phyloP scores from a whole-genome alignment of 345 rosid species.

The Rhizophora apiculata region DNA sequence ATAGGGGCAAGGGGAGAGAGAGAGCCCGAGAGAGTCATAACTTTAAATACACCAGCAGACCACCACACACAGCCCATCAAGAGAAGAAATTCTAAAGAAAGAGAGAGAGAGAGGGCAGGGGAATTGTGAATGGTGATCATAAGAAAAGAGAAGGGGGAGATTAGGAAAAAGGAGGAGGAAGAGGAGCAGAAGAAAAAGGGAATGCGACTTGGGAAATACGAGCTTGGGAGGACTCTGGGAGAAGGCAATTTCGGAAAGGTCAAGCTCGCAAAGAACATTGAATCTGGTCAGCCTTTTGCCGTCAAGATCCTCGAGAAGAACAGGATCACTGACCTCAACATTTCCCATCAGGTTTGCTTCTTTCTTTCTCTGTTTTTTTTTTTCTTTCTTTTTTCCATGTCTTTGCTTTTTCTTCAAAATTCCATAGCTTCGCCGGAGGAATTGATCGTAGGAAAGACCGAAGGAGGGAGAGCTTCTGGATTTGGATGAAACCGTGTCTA shows the following conservation, averaged over 20 bases:
- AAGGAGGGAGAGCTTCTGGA: no score
- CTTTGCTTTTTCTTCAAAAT: no score
- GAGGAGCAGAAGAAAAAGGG: slow-evolving; percentile 34
- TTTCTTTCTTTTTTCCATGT: background rate
- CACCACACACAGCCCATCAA: no score
- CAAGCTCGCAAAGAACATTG: slow-evolving; percentile 58
- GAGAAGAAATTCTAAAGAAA: no score
- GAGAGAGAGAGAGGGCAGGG: background rate
- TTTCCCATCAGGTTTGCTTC: slow-evolving; percentile 63
- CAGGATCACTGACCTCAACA: slow-evolving; percentile 60
- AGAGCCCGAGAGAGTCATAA: no score
- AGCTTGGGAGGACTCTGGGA: slow-evolving; percentile 83
- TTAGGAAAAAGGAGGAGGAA: background rate
- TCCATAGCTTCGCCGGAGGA: background rate
- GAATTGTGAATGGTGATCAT: slow-evolving; percentile 18
- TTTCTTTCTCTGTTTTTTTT: background rate
- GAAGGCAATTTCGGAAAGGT: slow-evolving; percentile 96
- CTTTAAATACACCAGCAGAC: no score
- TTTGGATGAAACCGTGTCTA: no score
- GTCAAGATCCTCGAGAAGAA: slow-evolving; percentile 82
- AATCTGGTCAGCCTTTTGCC: slow-evolving; percentile 63
- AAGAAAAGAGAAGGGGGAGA: background rate
- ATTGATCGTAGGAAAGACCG: no score
- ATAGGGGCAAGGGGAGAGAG: no score
- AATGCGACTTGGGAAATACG: slow-evolving; percentile 85